phyloP scores from a whole-genome alignment of 768 basidiomycete species.

The Pleurotus citrinopileatus region DNA sequence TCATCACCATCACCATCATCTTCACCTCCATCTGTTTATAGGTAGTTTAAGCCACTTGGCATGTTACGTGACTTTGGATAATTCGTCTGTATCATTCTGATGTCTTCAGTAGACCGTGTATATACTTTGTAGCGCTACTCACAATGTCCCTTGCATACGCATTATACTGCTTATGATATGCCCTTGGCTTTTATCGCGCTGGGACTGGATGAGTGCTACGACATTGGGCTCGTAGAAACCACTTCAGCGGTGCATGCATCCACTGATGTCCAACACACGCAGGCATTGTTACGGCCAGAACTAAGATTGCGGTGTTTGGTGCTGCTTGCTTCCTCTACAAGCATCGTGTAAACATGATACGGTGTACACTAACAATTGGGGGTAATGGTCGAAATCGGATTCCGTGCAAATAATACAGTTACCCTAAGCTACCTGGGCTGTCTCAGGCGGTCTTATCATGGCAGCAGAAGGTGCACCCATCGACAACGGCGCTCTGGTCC shows the following conservation, averaged over 20 bases:
- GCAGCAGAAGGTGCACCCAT: slow-evolving; percentile 63
- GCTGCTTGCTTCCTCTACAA: too few relatives aligned
- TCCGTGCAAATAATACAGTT: slow-evolving; percentile 8
- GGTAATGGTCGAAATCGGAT: too few relatives aligned
- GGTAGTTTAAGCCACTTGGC: not conserved
- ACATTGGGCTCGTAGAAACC: too few relatives aligned
- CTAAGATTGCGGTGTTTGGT: too few relatives aligned
- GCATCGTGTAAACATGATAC: too few relatives aligned
- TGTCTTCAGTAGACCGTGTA: not conserved
- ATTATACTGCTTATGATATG: too few relatives aligned
- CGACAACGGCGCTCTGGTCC: slow-evolving; percentile 68
- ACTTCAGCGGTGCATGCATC: too few relatives aligned
- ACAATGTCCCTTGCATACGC: not conserved
- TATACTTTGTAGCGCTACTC: not conserved
- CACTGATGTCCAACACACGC: too few relatives aligned
- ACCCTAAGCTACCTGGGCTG: slow-evolving; percentile 4
- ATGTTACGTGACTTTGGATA: not conserved
- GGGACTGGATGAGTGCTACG: too few relatives aligned
- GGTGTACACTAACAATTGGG: too few relatives aligned
- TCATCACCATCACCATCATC: not conserved
- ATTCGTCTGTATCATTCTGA: not conserved
- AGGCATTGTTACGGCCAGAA: too few relatives aligned
- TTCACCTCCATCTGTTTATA: not conserved
- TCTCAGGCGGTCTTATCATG: slow-evolving; percentile 7
- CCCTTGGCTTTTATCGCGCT: too few relatives aligned